These are phyloP conservation scores for Papiliotrema nemorosa DNA, from an alignment of 1,284 basidiomycete species.

Conservation along the genomic window DNA sequence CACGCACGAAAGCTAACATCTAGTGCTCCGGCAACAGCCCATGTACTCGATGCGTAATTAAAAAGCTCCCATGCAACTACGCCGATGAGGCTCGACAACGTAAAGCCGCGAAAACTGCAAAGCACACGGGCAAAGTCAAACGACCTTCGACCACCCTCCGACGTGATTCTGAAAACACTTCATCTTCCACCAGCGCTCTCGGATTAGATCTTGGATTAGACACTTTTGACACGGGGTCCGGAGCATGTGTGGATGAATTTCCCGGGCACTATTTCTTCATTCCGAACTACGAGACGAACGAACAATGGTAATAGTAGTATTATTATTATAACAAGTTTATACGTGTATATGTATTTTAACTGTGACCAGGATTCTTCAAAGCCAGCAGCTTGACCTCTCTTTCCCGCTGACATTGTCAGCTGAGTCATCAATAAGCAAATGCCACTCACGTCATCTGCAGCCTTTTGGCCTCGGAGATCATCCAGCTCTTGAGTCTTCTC, in stretches of 20 bases:
- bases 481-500: slow-evolving; percentile 51
- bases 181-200: too few relatives aligned
- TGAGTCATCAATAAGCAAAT: background rate
- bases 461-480: slow-evolving; percentile 49
- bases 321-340: background rate
- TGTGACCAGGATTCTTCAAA: slow-evolving; percentile 48
- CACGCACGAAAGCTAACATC: background rate
- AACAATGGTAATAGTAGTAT: too few relatives aligned
- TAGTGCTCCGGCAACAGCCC: slow-evolving; percentile 7
- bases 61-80: slow-evolving; percentile 3
- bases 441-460: slow-evolving; percentile 50
- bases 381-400: slow-evolving; percentile 48
- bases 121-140: too few relatives aligned
- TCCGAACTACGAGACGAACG: too few relatives aligned
- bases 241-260: too few relatives aligned
- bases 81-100: background rate
- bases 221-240: too few relatives aligned
- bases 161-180: too few relatives aligned
- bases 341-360: slow-evolving; percentile 22
- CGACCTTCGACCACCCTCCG: too few relatives aligned
- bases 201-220: too few relatives aligned
- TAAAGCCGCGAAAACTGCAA: background rate
- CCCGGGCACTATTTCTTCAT: too few relatives aligned
- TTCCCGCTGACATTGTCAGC: slow-evolving; percentile 41
- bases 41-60: slow-evolving; percentile 6